Conservation (phyloP, 108 stramenopile genomes). For the Phaeodactylum tricornutum region DNA sequence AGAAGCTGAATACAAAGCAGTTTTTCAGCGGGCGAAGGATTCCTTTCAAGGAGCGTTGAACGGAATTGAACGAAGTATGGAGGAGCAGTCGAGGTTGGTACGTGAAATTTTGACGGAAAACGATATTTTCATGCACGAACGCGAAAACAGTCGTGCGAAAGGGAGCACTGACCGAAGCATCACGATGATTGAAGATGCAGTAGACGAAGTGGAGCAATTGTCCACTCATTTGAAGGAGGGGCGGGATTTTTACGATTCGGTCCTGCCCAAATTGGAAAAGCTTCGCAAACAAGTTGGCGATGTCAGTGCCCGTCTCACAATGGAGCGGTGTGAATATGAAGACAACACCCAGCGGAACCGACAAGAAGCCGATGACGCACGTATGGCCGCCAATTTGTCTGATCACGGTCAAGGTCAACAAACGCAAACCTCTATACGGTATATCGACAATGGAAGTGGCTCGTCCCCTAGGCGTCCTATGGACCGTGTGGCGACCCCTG, state of each 20-base stretch:
- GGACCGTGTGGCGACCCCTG: conserved; percentile 6
- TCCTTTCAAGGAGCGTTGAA: conserved; percentile 11
- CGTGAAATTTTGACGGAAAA: conserved; percentile 32
- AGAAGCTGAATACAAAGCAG: not conserved
- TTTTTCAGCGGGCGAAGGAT: not conserved
- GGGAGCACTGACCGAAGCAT: conserved; percentile 23
- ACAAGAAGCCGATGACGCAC: conserved; percentile 38
- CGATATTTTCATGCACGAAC: conserved; percentile 21
- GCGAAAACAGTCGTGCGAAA: conserved; percentile 3
- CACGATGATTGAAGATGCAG: conserved; percentile 43
- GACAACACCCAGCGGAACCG: conserved; percentile 11
- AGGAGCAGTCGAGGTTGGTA: conserved; percentile 21
- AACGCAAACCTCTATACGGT: conserved; percentile 1
- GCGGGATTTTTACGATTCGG: conserved; percentile 30
- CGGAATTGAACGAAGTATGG: conserved; percentile 17
- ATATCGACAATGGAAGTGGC: conserved; percentile 1
- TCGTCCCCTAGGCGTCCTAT: not conserved
- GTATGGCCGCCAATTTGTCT: conserved; percentile 26
- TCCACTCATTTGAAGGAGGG: conserved; percentile 44
- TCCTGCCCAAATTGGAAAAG: conserved; percentile 36
- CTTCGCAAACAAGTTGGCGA: conserved; percentile 31
- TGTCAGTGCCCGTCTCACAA: conserved; percentile 24
- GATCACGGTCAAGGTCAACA: conserved; percentile 3
- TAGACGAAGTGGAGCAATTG: conserved; percentile 38
- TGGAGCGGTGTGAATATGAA: conserved; percentile 44